Base-by-base conservation (phyloP, 2,329 filamentous ascomycete genomes). In the Tolypocladium sp. region DNA sequence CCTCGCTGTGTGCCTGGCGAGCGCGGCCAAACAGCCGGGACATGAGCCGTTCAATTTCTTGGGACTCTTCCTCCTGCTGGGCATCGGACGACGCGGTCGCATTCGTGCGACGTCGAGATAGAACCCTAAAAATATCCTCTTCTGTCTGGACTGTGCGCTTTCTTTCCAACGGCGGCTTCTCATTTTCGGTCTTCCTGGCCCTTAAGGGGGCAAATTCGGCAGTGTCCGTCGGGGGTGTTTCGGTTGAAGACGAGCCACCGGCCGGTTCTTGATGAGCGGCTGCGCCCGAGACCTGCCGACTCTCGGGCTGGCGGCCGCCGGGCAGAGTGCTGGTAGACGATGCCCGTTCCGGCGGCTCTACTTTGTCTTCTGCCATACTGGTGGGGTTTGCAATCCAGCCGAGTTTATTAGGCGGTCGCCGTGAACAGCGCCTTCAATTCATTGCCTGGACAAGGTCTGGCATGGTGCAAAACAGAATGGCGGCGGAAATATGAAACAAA, bases 11-110 rank as follows among this genome's bases (percentile, higher is more conserved):
- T 52, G 81, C 79, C 63, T 87, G 85, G 7, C 88, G 79, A 25
- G 82, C 81, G 40, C 78, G 74, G 7, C 88, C 88, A 65, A 90
- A 91, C 80, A 91, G 88, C 3, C 83, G 82, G 0, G 86, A 89
- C 76, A 91, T 84, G 44, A 90, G 72, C 13, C 77, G 75, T 56
- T 86, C 78, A 38, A 87, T 81, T 65, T 85, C 82, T n/a, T 70
- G 63, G 2, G 67, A 63, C n/a, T 76, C 72, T 17, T 73, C 69
- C n/a, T 76, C 76, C 54, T 75, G 74, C 53, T 79, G 79, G 52
- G 61, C 66, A 2, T 59, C 61, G 0, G 59, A 56, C 2, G n/a
- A 49, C 15, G 59, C 66, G 13, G 70, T 71, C 10, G 70, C 67
- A 8, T 66, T 70, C 0, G 79, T 81, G n/a, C 76, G 77, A 7